Conservation (phyloP, 192 early-diverging fungal species). For the Coemansia sp. region DNA sequence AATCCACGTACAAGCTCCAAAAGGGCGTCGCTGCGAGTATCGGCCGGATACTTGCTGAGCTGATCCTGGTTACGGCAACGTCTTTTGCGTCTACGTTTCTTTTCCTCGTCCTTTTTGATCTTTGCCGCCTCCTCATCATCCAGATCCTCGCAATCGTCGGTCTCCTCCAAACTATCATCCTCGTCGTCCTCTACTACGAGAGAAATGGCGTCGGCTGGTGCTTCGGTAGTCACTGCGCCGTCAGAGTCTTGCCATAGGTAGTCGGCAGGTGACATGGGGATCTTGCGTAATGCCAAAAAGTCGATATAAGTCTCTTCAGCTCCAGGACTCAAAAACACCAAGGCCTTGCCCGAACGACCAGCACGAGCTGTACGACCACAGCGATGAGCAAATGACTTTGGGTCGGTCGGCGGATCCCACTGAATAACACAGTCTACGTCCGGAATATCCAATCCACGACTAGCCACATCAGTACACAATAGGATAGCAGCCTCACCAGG, state of each 20-base stretch:
- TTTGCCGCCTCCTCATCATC: slow-evolving; percentile 22
- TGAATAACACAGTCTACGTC: slow-evolving; percentile 96
- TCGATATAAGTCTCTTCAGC: slow-evolving; percentile 92
- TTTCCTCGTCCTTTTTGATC: slow-evolving; percentile 2
- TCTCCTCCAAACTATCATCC: slow-evolving; percentile 10
- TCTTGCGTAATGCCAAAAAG: slow-evolving; percentile 85
- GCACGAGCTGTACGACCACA: slow-evolving; percentile 93
- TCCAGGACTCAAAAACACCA: slow-evolving; percentile 81
- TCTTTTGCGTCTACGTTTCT: not conserved
- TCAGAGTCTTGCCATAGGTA: slow-evolving; percentile 60
- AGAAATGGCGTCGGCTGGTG: slow-evolving; percentile 36
- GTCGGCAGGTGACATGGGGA: slow-evolving; percentile 66
- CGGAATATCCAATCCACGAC: slow-evolving; percentile 93
- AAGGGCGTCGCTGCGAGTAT: slow-evolving; percentile 59
- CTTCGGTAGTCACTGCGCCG: slow-evolving; percentile 14
- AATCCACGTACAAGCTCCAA: slow-evolving; percentile 62
- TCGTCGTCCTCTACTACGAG: slow-evolving; percentile 12
- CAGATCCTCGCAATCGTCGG: not conserved
- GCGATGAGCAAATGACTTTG: slow-evolving; percentile 93
- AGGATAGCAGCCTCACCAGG: slow-evolving; percentile 73
- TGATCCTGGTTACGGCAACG: slow-evolving; percentile 2
- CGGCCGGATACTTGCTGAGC: slow-evolving; percentile 36
- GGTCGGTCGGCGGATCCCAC: slow-evolving; percentile 94
- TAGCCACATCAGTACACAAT: slow-evolving; percentile 95
- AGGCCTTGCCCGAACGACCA: slow-evolving; percentile 83